A percentile compares a stretch with the other conserved stretches of the same genome.
Evolutionary conservation across 768 basidiomycete species (phyloP).

Genomic region (Fomitopsis pulvina): DNA sequence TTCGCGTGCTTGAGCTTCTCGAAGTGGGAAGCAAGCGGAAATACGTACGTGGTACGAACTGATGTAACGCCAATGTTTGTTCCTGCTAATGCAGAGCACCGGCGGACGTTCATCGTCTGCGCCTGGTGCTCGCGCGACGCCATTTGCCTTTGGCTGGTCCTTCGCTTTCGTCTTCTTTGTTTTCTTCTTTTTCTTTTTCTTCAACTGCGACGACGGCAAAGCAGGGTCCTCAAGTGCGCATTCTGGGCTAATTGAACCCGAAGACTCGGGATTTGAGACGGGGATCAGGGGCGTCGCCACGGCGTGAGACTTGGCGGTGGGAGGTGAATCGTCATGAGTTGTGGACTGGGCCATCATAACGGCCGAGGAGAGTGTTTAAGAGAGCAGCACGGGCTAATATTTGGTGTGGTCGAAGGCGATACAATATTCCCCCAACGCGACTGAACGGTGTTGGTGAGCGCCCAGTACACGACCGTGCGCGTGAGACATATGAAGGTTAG

Average conservation of each 20-base stretch:
- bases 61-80: slow-evolving; percentile 93
- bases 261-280: neutral
- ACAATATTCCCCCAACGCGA: no score
- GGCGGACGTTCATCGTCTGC: slow-evolving; percentile 46
- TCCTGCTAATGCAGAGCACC: slow-evolving; percentile 81
- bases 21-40: neutral
- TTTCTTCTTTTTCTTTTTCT: slow-evolving; percentile 64
- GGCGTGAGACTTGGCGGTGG: no score
- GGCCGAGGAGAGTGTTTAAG: no score
- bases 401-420: no score
- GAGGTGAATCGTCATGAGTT: no score
- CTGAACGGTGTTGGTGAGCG: no score
- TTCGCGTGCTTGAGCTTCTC: neutral
- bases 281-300: neutral
- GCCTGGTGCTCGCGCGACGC: slow-evolving; percentile 26
- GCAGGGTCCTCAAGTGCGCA: neutral
- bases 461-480: no score
- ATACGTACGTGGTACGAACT: slow-evolving; percentile 80
- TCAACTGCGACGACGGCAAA: slow-evolving; percentile 23
- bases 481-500: no score
- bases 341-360: no score
- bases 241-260: neutral
- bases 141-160: slow-evolving; percentile 20
- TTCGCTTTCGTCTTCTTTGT: slow-evolving; percentile 61
- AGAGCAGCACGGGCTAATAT: no score